phyloP scores from a whole-genome alignment of 192 early-diverging fungal genomes.

The Linderina pennispora region DNA sequence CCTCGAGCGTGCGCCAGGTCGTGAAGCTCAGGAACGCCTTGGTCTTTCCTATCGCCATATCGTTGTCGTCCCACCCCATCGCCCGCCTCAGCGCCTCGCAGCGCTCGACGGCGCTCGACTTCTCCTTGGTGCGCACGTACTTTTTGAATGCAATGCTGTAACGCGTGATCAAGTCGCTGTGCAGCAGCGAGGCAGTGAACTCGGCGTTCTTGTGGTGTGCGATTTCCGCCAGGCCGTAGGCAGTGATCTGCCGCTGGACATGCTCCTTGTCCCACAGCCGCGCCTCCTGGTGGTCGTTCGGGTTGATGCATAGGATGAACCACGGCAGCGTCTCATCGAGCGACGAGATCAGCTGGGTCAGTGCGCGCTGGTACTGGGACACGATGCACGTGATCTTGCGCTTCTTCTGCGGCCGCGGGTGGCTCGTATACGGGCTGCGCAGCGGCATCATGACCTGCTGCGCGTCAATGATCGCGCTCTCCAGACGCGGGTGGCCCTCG shows the following conservation, averaged over 20 bases:
- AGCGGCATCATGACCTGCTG: constrained; percentile 66
- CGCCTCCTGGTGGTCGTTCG: constrained; percentile 54
- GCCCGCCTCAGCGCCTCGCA: constrained; percentile 47
- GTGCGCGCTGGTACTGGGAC: constrained; percentile 62
- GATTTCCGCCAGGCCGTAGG: constrained; percentile 63
- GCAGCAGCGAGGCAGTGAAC: constrained; percentile 68
- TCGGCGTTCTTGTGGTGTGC: constrained; percentile 57
- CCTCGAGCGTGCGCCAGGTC: constrained; percentile 82
- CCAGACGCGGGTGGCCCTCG: constrained; percentile 76
- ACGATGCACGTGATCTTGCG: constrained; percentile 55
- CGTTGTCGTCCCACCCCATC: constrained; percentile 54
- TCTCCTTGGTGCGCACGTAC: constrained; percentile 47
- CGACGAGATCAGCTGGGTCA: constrained; percentile 60
- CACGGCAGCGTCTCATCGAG: constrained; percentile 75
- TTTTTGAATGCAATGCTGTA: constrained; percentile 57
- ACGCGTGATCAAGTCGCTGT: constrained; percentile 73
- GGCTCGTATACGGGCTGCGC: constrained; percentile 50
- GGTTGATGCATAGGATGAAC: constrained; percentile 70
- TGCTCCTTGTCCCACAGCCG: constrained; percentile 61
- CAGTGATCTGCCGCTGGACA: constrained; percentile 66
- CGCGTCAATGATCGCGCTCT: constrained; percentile 71
- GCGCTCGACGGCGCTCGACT: constrained; percentile 34
- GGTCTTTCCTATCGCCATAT: constrained; percentile 55
- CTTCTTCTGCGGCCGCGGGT: constrained; percentile 26
- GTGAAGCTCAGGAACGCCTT: constrained; percentile 69